phyloP scores from a whole-genome alignment of 257 asterid species.

The Striga asiatica region DNA sequence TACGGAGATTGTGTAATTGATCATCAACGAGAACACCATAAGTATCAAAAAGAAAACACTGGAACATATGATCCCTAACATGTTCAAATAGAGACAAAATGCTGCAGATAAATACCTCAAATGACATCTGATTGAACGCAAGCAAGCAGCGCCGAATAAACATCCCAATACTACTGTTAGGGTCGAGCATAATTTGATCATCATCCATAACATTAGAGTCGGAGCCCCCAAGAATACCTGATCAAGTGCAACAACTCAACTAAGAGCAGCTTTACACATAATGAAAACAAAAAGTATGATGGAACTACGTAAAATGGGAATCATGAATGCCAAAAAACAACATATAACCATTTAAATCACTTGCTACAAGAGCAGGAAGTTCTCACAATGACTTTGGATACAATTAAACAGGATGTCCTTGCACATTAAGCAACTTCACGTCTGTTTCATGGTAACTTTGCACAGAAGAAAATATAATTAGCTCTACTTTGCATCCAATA shows the following conservation, averaged over 20 bases:
- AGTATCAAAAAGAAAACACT: not conserved
- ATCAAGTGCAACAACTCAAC: not conserved
- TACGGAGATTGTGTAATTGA: not conserved
- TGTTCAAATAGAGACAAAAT: not conserved
- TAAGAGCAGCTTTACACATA: not conserved
- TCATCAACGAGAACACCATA: not conserved
- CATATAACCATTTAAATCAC: not conserved
- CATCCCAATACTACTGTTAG: slow-evolving; percentile 71
- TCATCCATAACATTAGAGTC: slow-evolving; percentile 67
- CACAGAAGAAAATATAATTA: not conserved
- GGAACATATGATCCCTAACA: not conserved
- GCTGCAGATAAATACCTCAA: slow-evolving; percentile 49
- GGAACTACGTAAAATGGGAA: not conserved
- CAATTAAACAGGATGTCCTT: not conserved
- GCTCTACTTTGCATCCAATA: not conserved
- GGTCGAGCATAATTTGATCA: slow-evolving; percentile 82
- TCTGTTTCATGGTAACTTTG: not conserved
- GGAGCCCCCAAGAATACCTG: slow-evolving; percentile 67
- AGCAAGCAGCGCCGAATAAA: slow-evolving; percentile 80
- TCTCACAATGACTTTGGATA: not conserved
- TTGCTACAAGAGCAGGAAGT: not conserved
- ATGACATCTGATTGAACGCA: slow-evolving; percentile 65
- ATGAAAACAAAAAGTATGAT: not conserved
- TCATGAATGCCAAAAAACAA: not conserved
- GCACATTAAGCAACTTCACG: not conserved